A percentile compares a stretch with the other conserved stretches of the same genome.
Evolutionary conservation across 768 basidiomycete genomes (phyloP).

Genomic region (Leccinum boreale): DNA sequence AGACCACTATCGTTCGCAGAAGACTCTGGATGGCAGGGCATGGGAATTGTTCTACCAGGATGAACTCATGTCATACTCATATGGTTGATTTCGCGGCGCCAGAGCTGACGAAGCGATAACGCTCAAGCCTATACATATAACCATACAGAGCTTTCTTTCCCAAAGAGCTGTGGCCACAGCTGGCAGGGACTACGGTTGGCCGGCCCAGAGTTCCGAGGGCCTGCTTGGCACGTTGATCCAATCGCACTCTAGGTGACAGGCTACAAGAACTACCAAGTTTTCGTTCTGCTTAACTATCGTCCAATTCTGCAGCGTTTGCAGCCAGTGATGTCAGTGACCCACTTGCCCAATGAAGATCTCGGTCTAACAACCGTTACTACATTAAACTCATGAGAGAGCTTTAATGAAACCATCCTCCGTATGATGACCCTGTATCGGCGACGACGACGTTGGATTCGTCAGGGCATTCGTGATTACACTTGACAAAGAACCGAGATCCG

Average conservation of each 20-base stretch:
- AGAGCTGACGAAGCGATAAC: neutral
- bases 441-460: neutral
- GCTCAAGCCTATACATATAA: neutral
- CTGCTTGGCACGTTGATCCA: neutral
- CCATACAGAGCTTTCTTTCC: conserved; percentile 5
- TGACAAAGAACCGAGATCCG: conserved; percentile 46
- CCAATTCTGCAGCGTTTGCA: neutral
- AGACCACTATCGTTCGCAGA: conserved; percentile 3
- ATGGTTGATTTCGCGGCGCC: neutral
- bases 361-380: neutral
- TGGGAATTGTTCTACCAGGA: neutral
- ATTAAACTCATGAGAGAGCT: neutral
- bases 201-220: neutral
- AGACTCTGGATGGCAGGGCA: neutral
- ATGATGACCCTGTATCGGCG: neutral
- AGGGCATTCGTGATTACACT: neutral
- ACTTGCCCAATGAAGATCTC: neutral
- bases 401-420: conserved; percentile 5
- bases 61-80: neutral
- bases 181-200: neutral
- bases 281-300: neutral
- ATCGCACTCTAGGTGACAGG: neutral
- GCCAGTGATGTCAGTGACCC: neutral
- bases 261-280: neutral
- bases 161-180: neutral